phyloP scores from a whole-genome alignment of 1,139 yeast genomes.

The Lipomyces yarrowii region DNA sequence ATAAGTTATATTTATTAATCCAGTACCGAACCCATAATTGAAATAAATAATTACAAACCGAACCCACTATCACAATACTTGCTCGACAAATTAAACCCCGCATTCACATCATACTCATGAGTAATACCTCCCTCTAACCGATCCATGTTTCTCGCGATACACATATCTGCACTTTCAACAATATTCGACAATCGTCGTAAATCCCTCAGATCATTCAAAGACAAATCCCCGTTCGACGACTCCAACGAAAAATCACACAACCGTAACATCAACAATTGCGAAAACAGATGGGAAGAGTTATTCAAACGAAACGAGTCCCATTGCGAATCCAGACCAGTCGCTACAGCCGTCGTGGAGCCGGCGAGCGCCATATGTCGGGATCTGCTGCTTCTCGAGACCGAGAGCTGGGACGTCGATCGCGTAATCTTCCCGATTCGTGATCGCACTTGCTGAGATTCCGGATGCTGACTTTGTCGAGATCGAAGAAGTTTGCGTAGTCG shows the following conservation, averaged over 20 bases:
- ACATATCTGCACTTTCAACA: slow-evolving; percentile 3
- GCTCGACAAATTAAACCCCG: background rate
- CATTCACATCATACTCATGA: background rate
- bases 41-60: background rate
- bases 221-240: background rate
- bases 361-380: slow-evolving; percentile 31
- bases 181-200: background rate
- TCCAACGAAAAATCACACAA: background rate
- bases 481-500: background rate
- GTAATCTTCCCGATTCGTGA: slow-evolving; percentile 10
- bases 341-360: slow-evolving; percentile 21
- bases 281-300: slow-evolving; percentile 4
- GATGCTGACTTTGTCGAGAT: background rate
- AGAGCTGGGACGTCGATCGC: slow-evolving; percentile 21
- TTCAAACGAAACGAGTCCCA: slow-evolving; percentile 11
- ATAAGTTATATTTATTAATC: background rate
- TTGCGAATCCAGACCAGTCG: slow-evolving; percentile 29
- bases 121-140: background rate
- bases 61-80: background rate
- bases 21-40: background rate
- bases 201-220: slow-evolving; percentile 5
- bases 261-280: background rate
- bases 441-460: background rate
- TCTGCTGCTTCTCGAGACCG: slow-evolving; percentile 24
- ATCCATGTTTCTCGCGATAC: background rate